Conservation (phyloP, 495 filamentous ascomycete genomes). For the Pyrenula aspistea region DNA sequence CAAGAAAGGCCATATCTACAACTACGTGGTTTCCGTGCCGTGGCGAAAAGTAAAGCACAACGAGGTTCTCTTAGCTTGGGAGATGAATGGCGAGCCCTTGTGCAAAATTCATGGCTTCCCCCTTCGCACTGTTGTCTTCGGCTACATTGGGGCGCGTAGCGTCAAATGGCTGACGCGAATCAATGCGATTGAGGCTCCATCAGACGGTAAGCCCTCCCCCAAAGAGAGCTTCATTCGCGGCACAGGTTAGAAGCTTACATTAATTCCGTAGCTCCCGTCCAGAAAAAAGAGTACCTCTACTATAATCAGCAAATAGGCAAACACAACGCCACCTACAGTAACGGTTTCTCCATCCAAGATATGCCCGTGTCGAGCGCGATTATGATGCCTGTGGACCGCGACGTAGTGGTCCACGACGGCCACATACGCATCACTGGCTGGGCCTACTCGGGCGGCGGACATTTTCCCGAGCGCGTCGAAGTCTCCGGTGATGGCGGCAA, state of each 20-base stretch:
- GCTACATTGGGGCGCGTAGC: constrained; percentile 34
- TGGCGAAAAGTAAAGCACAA: constrained; percentile 41
- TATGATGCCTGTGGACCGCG: constrained; percentile 39
- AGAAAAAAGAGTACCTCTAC: constrained; percentile 45
- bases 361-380: constrained; percentile 52
- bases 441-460: constrained; percentile 48
- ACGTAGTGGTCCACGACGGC: constrained; percentile 41
- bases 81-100: constrained; percentile 49
- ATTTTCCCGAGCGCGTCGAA: constrained; percentile 46
- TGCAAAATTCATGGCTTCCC: constrained; percentile 46
- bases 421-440: constrained; percentile 39
- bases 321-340: constrained; percentile 38
- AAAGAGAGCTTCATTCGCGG: no score
- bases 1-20: constrained; percentile 41
- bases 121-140: constrained; percentile 40
- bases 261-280: constrained; percentile 26
- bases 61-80: constrained; percentile 49
- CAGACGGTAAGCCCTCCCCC: constrained; percentile 6
- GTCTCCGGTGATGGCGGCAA: constrained; percentile 43
- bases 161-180: constrained; percentile 48
- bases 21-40: constrained; percentile 45
- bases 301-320: constrained; percentile 48
- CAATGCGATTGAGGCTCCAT: constrained; percentile 32
- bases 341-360: constrained; percentile 49
- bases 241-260: no score